A percentile compares a stretch with the other conserved stretches of the same genome.
These are phyloP conservation scores for Orbilia brochopaga DNA, from an alignment of 2,329 filamentous ascomycete genomes.

Conservation along the genomic window DNA sequence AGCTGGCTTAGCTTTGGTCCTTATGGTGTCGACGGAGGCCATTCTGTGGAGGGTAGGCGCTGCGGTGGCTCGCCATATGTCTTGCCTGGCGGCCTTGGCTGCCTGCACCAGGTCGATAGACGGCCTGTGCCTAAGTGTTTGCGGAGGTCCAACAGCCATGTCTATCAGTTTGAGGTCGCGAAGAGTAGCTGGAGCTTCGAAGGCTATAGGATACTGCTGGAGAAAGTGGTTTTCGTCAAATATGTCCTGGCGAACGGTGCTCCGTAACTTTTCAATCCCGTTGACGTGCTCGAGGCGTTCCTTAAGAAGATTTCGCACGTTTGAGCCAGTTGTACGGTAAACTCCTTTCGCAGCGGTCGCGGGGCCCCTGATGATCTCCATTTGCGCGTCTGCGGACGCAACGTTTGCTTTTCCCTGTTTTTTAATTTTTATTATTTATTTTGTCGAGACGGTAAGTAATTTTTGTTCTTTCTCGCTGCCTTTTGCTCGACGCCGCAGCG, in stretches of 20 bases:
- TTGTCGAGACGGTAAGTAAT: too few species aligned
- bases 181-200: conserved; percentile 33
- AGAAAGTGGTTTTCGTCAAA: conserved; percentile 47
- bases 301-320: conserved; percentile 50
- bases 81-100: conserved; percentile 39
- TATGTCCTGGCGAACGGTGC: conserved; percentile 43
- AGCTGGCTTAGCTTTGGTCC: conserved; percentile 17
- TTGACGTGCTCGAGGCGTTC: conserved; percentile 46
- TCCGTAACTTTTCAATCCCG: conserved; percentile 42
- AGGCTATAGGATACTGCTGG: conserved; percentile 31
- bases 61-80: conserved; percentile 33
- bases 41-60: conserved; percentile 23
- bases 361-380: conserved; percentile 5
- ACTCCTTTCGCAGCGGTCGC: background rate
- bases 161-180: conserved; percentile 36
- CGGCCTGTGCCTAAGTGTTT: conserved; percentile 38
- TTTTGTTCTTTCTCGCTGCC: too few species aligned
- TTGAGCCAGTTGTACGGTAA: conserved; percentile 30
- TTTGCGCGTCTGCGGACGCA: conserved; percentile 2
- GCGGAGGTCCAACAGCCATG: conserved; percentile 37
- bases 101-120: conserved; percentile 44
- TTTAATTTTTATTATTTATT: too few species aligned
- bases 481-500: too few species aligned
- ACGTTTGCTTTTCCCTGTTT: conserved; percentile 1
- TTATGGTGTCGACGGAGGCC: conserved; percentile 30